A percentile compares a stretch with the other conserved stretches of the same genome.
These are phyloP conservation scores for barrel medic (Medicago truncatula) DNA, from an alignment of 306 rosid species.

Conservation along the genomic window DNA sequence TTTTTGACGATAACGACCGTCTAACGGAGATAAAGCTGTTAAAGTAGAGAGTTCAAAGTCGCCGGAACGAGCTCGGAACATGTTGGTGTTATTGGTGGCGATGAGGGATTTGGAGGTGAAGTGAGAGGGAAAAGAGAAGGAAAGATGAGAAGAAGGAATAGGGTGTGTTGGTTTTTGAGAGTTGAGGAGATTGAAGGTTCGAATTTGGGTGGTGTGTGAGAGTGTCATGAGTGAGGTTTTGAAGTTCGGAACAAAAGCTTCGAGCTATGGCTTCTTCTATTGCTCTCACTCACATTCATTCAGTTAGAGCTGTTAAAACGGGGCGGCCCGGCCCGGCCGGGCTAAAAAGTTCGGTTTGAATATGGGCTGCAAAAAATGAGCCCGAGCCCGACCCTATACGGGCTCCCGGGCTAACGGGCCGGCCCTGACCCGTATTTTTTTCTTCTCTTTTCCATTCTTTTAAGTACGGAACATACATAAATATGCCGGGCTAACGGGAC, in stretches of 20 bases:
- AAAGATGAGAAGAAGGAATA: conserved; percentile 14
- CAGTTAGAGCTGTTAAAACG: too few species aligned
- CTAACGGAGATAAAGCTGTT: conserved; percentile 78
- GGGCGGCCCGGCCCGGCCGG: too few species aligned
- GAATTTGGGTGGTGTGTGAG: conserved; percentile 29
- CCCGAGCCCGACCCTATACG: too few species aligned
- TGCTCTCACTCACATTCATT: too few species aligned
- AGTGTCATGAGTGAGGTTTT: conserved; percentile 7
- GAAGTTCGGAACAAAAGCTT: not conserved
- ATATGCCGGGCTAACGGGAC: too few species aligned
- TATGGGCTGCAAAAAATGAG: too few species aligned
- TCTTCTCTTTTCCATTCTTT: too few species aligned
- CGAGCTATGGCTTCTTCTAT: too few species aligned
- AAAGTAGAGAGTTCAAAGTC: conserved; percentile 57
- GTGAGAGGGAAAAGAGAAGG: conserved; percentile 31
- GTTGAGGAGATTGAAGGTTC: conserved; percentile 25
- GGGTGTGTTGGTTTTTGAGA: conserved; percentile 5
- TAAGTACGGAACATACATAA: too few species aligned
- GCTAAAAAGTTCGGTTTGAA: too few species aligned
- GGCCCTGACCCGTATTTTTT: too few species aligned
- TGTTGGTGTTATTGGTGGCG: conserved; percentile 35
- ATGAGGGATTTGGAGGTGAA: conserved; percentile 43
- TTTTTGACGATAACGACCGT: conserved; percentile 74
- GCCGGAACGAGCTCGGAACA: conserved; percentile 7
- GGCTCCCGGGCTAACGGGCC: too few species aligned